These are phyloP conservation scores for Leccinum barrowsii DNA, from an alignment of 768 basidiomycete species.

Conservation along the genomic window DNA sequence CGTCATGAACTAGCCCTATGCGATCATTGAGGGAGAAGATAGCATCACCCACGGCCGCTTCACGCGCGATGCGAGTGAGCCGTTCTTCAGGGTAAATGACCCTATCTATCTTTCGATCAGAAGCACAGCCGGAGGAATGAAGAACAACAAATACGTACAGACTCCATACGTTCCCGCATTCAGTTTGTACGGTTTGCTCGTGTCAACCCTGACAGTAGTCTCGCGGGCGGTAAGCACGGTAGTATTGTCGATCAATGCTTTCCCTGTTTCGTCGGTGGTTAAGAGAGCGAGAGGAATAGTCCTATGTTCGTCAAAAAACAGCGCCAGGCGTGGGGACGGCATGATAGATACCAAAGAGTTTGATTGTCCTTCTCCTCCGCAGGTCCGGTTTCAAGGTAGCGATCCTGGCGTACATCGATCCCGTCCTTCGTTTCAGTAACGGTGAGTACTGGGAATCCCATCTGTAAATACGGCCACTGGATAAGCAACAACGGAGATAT, in stretches of 20 bases:
- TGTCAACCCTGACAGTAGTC: constrained; percentile 66
- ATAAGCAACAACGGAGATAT: not conserved
- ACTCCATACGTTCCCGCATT: constrained; percentile 88
- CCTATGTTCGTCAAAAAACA: constrained; percentile 39
- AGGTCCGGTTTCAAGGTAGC: constrained; percentile 85
- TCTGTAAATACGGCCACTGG: constrained; percentile 27
- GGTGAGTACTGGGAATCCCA: constrained; percentile 87
- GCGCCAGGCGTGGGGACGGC: not conserved
- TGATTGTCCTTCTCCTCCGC: constrained; percentile 79
- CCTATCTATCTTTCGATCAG: constrained; percentile 50
- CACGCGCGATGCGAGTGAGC: constrained; percentile 70
- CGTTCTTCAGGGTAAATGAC: constrained; percentile 83
- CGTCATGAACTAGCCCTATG: constrained; percentile 84
- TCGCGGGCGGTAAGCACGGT: constrained; percentile 69
- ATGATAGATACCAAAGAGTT: constrained; percentile 66
- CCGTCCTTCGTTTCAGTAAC: constrained; percentile 74
- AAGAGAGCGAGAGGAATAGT: constrained; percentile 76
- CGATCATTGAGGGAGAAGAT: constrained; percentile 81
- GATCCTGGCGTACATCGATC: constrained; percentile 81
- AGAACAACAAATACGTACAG: constrained; percentile 51
- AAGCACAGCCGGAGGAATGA: not conserved
- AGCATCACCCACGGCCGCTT: constrained; percentile 65
- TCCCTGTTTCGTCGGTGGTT: constrained; percentile 57
- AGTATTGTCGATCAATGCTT: constrained; percentile 54
- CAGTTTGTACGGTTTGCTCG: constrained; percentile 77